A percentile compares a stretch with the other conserved stretches of the same genome.
These are phyloP conservation scores for Rhodomyrtus psidioides DNA, from an alignment of 441 rosid genomes.

Conservation along the genomic window DNA sequence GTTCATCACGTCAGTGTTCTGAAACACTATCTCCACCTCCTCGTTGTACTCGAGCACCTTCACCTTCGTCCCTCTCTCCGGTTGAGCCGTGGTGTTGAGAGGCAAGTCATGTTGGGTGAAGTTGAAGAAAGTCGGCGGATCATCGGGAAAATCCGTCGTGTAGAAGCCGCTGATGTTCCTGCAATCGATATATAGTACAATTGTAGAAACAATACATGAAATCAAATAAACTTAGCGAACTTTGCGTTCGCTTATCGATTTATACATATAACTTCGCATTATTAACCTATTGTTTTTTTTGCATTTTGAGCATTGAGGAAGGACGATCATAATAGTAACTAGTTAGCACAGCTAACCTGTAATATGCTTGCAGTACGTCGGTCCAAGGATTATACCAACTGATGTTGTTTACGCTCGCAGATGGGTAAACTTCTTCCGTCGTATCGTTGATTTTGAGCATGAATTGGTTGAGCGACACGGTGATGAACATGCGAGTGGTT, in stretches of 20 bases:
- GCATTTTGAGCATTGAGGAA: background rate
- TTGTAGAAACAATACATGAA: background rate
- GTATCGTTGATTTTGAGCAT: background rate
- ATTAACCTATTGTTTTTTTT: background rate
- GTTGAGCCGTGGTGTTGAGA: background rate
- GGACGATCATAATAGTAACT: background rate
- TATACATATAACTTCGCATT: background rate
- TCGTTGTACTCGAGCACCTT: constrained; percentile 11
- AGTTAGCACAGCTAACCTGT: background rate
- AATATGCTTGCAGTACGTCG: background rate
- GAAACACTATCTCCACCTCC: constrained; percentile 5
- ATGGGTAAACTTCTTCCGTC: background rate
- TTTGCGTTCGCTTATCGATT: background rate
- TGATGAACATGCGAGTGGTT: background rate
- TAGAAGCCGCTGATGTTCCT: constrained; percentile 2
- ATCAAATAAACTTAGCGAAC: background rate
- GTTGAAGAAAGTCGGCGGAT: background rate
- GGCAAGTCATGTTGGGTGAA: constrained; percentile 2
- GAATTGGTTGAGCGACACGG: background rate
- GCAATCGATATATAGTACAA: background rate
- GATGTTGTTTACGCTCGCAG: background rate
- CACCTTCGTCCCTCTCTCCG: constrained; percentile 1
- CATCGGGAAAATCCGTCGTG: constrained; percentile 1
- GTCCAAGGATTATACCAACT: background rate
- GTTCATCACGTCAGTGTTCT: background rate